phyloP scores from a whole-genome alignment of 495 filamentous ascomycete species.

The Penicillium dipodomyicola region DNA sequence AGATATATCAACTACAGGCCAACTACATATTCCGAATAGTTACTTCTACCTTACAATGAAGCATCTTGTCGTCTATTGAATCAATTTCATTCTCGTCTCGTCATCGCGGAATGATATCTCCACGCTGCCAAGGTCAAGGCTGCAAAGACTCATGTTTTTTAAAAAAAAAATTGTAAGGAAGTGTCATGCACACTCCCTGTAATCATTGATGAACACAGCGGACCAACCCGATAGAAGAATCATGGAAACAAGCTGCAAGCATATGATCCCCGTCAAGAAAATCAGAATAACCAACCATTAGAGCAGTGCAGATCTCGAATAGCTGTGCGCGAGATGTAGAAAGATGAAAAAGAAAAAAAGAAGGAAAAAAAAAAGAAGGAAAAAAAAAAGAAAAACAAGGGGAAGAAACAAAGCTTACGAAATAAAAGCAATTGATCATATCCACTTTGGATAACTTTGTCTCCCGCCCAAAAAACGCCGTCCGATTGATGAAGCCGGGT shows the following conservation, averaged over 20 bases:
- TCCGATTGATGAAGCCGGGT: constrained; percentile 51
- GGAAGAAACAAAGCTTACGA: constrained; percentile 17
- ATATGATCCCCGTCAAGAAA: constrained; percentile 10
- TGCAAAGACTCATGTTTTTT: constrained; percentile 1
- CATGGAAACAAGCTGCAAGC: constrained; percentile 4
- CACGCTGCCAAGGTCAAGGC: constrained; percentile 4
- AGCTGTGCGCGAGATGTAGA: constrained; percentile 9
- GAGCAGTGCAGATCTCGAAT: constrained; percentile 27
- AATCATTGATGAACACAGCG: constrained; percentile 12
- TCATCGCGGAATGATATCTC: constrained; percentile 11
- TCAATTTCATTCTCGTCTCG: constrained; percentile 15
- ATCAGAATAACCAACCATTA: constrained; percentile 28
- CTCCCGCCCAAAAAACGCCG: constrained; percentile 46
- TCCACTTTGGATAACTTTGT: constrained; percentile 30
- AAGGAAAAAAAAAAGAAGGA: constrained; percentile 8
- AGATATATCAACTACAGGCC: background rate
- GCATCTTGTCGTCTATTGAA: constrained; percentile 22
- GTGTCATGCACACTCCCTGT: constrained; percentile 5
- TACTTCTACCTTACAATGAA: background rate
- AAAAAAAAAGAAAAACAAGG: constrained; percentile 12
- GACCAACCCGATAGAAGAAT: constrained; percentile 2
- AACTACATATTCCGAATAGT: background rate
- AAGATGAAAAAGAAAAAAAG: background rate
- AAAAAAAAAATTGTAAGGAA: constrained; percentile 15
- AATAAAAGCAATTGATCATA: constrained; percentile 27